Evolutionary conservation across 176 grass and related monocot genomes (phyloP), one percentile per base, ranked within the genome.

Genomic region (Microstegium vimineum): DNA sequence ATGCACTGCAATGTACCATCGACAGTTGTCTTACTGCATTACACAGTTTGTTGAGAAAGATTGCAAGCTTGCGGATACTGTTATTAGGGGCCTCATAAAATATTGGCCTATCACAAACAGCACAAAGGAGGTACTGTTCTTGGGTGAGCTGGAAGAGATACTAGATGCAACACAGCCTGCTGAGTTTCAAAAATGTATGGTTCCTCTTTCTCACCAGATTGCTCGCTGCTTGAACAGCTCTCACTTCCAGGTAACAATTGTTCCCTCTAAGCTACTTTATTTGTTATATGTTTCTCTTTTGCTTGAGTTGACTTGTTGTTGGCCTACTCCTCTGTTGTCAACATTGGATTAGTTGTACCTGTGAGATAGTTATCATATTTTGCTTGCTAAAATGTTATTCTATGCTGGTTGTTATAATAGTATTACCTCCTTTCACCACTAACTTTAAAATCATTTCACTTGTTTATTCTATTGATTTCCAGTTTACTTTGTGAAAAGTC

Each of bases 21-120:
- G 15, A 7, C 86, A 92, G 63, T 62, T 92, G 47, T 86, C 83
- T 22, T 86, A 83, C 63, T 83, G 86, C 83, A 83, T 89, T 37
- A 71, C 68, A 22, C 86, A 80, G 75, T 92, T 92, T 80, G 86
- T 92, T 33, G 86, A 92, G 67, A 92, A 92, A 66, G 90, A 92
- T 65, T 86, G n/a, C 71, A 92, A 89, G 69, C 86, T 92, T 70
- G 79, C 83, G 1, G 75, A 86, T 60, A 80, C 86, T 18, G 70
- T 92, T 66, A 83, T 92, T 57, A 86, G 86, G 75, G 79, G 90
- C 47, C 69, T 92, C 12, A 37, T 92, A 52, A 92, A 83, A 81
- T 92, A 86, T 68, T 92, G 90, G 90, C 90, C 90, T 15, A 20
- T 89, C 51, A 76, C 90, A 26, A 92, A 92, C 31, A 83, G 79